phyloP scores from a whole-genome alignment of 768 basidiomycete genomes.

The Calocybe cyanea region DNA sequence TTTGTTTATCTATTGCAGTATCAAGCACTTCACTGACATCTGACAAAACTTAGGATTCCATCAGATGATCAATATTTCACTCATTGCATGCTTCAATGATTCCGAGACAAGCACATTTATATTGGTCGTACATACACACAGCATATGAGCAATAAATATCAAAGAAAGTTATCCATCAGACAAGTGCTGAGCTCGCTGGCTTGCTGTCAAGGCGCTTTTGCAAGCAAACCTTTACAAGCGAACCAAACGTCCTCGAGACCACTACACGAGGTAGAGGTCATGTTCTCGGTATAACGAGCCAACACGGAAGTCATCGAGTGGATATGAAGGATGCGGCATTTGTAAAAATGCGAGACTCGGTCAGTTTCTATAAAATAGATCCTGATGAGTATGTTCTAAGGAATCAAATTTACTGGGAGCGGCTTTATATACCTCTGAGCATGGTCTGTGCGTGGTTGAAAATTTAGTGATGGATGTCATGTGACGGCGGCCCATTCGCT shows the following conservation, averaged over 20 bases:
- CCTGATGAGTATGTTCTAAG: slow-evolving; percentile 15
- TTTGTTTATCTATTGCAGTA: too few relatives aligned
- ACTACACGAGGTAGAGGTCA: slow-evolving; percentile 3
- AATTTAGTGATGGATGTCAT: not conserved
- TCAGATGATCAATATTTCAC: too few relatives aligned
- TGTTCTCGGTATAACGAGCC: slow-evolving; percentile 15
- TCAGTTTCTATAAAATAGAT: slow-evolving; percentile 17
- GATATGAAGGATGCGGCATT: slow-evolving; percentile 16
- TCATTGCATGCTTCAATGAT: too few relatives aligned
- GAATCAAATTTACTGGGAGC: not conserved
- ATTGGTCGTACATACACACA: too few relatives aligned
- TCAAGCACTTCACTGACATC: too few relatives aligned
- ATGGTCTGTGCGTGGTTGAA: slow-evolving; percentile 11
- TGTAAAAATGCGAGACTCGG: slow-evolving; percentile 16
- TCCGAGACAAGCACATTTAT: too few relatives aligned
- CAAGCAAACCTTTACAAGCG: not conserved
- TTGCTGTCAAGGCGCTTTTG: not conserved
- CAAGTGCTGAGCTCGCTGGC: slow-evolving; percentile 9
- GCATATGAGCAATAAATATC: too few relatives aligned
- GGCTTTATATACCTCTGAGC: slow-evolving; percentile 7
- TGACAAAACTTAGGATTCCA: too few relatives aligned
- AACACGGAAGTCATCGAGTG: slow-evolving; percentile 14
- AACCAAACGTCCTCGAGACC: slow-evolving; percentile 15
- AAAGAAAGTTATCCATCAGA: slow-evolving; percentile 6
- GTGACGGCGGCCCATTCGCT: too few relatives aligned